Evolutionary conservation across 768 basidiomycete species (phyloP).

Genomic region (Agaricus sinodeliciosus): DNA sequence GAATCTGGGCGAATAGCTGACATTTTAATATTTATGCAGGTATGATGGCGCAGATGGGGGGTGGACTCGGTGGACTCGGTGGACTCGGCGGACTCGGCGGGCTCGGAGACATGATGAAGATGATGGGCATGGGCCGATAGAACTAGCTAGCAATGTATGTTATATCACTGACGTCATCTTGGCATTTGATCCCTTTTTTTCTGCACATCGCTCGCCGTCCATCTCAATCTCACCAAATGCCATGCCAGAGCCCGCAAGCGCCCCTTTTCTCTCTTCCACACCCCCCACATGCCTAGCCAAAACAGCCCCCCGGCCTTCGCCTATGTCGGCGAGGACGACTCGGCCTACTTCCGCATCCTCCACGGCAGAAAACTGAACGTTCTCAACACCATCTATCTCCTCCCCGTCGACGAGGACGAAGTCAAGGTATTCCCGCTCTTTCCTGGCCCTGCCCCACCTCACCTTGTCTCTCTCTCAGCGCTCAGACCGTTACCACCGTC

Average conservation of each 20-base stretch:
- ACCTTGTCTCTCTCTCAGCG: constrained; percentile 32
- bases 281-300: background rate
- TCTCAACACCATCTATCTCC: constrained; percentile 50
- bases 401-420: constrained; percentile 65
- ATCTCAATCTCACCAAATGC: background rate
- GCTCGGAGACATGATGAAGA: constrained; percentile 61
- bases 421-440: constrained; percentile 35
- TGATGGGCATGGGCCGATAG: constrained; percentile 76
- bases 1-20: constrained; percentile 1
- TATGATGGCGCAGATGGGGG: constrained; percentile 88
- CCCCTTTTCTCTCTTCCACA: background rate
- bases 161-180: no score
- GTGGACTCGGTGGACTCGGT: constrained; percentile 51
- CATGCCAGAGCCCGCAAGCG: constrained; percentile 3
- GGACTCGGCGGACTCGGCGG: constrained; percentile 57
- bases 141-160: background rate
- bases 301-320: background rate
- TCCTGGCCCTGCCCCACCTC: background rate
- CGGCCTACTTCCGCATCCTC: constrained; percentile 40
- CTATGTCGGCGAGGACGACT: constrained; percentile 33
- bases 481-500: constrained; percentile 53
- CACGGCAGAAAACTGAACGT: constrained; percentile 50
- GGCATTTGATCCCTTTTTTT: background rate
- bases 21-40: constrained; percentile 42
- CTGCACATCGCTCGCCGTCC: background rate